These are phyloP conservation scores for Alternaria panax DNA, from an alignment of 2,329 filamentous ascomycete genomes.

Conservation along the genomic window DNA sequence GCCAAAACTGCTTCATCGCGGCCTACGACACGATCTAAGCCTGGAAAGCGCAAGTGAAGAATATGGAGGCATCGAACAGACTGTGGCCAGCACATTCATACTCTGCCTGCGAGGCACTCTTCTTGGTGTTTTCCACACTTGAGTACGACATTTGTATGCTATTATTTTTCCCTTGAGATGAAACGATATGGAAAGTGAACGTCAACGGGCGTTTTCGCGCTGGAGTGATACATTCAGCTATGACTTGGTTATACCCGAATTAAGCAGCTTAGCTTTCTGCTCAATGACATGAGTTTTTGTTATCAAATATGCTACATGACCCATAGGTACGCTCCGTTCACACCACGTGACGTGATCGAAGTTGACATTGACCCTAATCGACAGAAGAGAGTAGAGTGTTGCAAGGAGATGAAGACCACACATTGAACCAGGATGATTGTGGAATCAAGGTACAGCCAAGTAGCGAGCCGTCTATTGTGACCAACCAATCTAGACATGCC, in stretches of 20 bases:
- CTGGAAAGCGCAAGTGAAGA: neutral
- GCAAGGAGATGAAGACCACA: neutral
- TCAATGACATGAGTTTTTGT: neutral
- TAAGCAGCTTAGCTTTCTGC: neutral
- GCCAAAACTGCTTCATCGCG: slow-evolving; percentile 31
- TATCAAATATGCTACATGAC: neutral
- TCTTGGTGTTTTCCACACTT: neutral
- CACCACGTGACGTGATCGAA: neutral
- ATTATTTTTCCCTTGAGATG: neutral
- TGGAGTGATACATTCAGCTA: neutral
- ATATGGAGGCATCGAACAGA: neutral
- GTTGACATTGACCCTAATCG: neutral
- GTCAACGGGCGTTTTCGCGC: neutral
- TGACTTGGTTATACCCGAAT: neutral
- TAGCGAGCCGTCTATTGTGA: neutral
- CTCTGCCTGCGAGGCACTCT: neutral
- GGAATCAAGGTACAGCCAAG: neutral
- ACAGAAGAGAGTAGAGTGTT: no score
- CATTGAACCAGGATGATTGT: neutral
- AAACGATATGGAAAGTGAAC: neutral
- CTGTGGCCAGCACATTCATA: neutral
- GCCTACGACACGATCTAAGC: slow-evolving; percentile 16
- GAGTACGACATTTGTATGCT: neutral
- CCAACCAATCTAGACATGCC: neutral
- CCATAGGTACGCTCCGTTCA: neutral